Percentiles rank a stretch among this genome's conserved stretches.
These are phyloP conservation scores for Ashbya aceris DNA, from an alignment of 1,139 yeast genomes.

Conservation along the genomic window DNA sequence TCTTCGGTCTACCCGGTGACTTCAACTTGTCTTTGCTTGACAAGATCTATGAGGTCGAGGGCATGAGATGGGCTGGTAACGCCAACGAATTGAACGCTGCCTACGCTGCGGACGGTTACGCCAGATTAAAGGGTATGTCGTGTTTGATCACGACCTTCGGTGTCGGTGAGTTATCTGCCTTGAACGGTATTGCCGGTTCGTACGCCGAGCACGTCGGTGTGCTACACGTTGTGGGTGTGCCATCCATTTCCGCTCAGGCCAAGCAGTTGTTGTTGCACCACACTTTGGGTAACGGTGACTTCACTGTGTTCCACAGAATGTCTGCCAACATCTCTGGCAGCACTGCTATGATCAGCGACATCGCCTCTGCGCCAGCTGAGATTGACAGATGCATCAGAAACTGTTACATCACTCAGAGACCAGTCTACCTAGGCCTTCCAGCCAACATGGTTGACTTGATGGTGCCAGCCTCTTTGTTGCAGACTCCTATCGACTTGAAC, in stretches of 20 bases:
- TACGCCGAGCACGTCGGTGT: constrained; percentile 73
- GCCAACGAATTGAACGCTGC: constrained; percentile 68
- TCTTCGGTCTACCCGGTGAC: constrained; percentile 64
- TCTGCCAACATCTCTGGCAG: constrained; percentile 61
- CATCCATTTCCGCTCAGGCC: constrained; percentile 54
- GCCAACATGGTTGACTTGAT: constrained; percentile 65
- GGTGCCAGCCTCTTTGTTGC: constrained; percentile 48
- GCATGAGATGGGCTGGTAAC: constrained; percentile 59
- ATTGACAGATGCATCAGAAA: constrained; percentile 68
- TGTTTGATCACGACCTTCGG: constrained; percentile 65
- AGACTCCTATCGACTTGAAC: constrained; percentile 55
- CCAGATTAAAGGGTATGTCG: constrained; percentile 54
- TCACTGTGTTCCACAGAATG: constrained; percentile 70
- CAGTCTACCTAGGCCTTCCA: constrained; percentile 77
- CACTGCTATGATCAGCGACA: constrained; percentile 53
- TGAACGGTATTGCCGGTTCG: constrained; percentile 79
- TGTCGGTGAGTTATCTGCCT: constrained; percentile 79
- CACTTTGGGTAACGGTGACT: constrained; percentile 79
- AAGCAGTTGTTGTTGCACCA: constrained; percentile 52
- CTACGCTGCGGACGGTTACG: constrained; percentile 65
- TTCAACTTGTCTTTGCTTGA: constrained; percentile 58
- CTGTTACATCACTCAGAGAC: constrained; percentile 67
- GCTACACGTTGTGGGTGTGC: constrained; percentile 76
- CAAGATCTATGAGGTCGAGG: constrained; percentile 51
- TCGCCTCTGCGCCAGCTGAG: constrained; percentile 52